Evolutionary conservation across 2,329 filamentous ascomycete genomes (phyloP), one percentile per base, ranked within the genome.

Genomic region (Alternaria postmessia): DNA sequence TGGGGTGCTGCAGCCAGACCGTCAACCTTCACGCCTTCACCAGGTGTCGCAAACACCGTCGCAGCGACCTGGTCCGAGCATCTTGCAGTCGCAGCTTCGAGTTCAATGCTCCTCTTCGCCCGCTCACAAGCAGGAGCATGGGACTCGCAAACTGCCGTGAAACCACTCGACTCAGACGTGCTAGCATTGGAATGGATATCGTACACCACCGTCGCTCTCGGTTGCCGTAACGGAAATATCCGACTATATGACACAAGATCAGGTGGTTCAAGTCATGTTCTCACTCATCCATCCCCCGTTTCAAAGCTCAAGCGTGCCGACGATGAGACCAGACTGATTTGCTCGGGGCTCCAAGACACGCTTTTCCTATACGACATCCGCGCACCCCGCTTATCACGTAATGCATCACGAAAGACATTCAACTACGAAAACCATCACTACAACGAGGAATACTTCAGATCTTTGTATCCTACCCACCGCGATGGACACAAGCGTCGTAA

Each of bases 101-200:
- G 52, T 9, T 66, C 67, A 3, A 54, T 78, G 7, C 59, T 71
- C 2, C 51, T 77, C 7, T 70, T 74, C 34, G 69, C 64, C 1
- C 65, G 72, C 24, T 62, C 62, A 2, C 54, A 55, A 34, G 41
- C 58, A 22, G 73, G 68, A 36, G 46, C 51, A 8, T 79, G 70
- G 73, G 59, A 72, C 57, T 56, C 54, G 1, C 36, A 52, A 4
- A 64, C 54, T 1, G 46, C 48, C 0, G 46, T 67, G 1, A 38
- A 65, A n/a, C 41, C 58, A 7, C 48, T 69, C 1, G n/a, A 60
- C 0, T 63, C 70, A 5, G 76, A 80, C 39, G 63, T 79, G 12
- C 64, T 78, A 8, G 65, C 77, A 0, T 41, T 80, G 4, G 65
- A 73, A 20, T 81, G 78, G 78, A 63, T 79, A 2, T 70, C 65